Percentiles rank a stretch among this genome's conserved stretches.
phyloP scores from a whole-genome alignment of 148 eudicot species.

The Spergularia bocconei region DNA sequence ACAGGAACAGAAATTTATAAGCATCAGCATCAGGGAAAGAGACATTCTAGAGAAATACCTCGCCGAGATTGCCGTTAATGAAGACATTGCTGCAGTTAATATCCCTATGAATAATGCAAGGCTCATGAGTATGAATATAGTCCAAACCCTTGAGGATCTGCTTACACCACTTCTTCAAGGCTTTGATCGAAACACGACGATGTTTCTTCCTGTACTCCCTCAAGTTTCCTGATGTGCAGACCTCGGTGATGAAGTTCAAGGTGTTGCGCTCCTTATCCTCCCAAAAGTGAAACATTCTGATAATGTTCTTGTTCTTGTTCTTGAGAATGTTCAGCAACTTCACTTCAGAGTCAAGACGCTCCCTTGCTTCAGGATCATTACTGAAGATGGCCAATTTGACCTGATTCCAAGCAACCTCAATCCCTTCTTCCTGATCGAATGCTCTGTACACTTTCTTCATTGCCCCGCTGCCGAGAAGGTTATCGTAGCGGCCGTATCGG shows the following conservation, averaged over 20 bases:
- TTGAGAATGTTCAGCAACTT: conserved; percentile 49
- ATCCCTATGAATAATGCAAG: conserved; percentile 84
- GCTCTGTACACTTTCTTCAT: conserved; percentile 78
- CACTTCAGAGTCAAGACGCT: conserved; percentile 51
- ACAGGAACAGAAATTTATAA: background rate
- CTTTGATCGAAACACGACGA: conserved; percentile 58
- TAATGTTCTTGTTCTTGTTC: conserved; percentile 47
- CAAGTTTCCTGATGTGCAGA: conserved; percentile 72
- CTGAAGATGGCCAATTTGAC: conserved; percentile 53
- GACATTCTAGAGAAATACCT: conserved; percentile 39
- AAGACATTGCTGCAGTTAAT: conserved; percentile 88
- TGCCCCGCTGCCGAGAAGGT: conserved; percentile 69
- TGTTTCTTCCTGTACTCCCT: conserved; percentile 82
- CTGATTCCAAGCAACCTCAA: conserved; percentile 90
- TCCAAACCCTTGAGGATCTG: conserved; percentile 85
- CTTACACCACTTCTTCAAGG: conserved; percentile 80
- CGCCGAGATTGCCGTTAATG: conserved; percentile 76
- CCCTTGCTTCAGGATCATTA: conserved; percentile 41
- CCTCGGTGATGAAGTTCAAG: conserved; percentile 77
- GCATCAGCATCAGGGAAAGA: background rate
- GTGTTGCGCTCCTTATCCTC: conserved; percentile 43
- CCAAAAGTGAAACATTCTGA: conserved; percentile 62
- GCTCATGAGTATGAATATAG: conserved; percentile 75
- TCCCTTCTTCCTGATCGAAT: conserved; percentile 79
- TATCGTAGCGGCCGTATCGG: conserved; percentile 67